Evolutionary conservation across 2,329 filamentous ascomycete species (phyloP).

Genomic region (Hypomyces rosellus): DNA sequence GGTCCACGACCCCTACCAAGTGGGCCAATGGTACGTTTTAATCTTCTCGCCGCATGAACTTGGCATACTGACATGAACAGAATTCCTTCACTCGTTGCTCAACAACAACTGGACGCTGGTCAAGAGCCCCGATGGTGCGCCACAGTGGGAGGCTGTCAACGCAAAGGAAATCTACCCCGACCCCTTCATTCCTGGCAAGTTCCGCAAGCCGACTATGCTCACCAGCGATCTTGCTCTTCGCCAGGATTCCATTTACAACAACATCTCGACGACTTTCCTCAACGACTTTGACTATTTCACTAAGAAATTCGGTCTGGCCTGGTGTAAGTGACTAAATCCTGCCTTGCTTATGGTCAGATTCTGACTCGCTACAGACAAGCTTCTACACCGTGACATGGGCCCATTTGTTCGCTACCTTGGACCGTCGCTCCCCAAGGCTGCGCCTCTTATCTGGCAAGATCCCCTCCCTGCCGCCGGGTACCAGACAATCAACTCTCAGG

Average conservation of each 20-base stretch:
- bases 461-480: constrained; percentile 55
- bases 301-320: constrained; percentile 63
- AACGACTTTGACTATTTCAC: constrained; percentile 61
- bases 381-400: constrained; percentile 72
- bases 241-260: constrained; percentile 64
- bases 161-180: constrained; percentile 62
- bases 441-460: constrained; percentile 62
- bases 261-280: constrained; percentile 64
- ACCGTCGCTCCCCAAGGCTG: constrained; percentile 64
- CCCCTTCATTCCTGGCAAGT: constrained; percentile 61
- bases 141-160: constrained; percentile 69
- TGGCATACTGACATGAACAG: constrained; percentile 35
- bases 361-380: constrained; percentile 42
- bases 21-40: constrained; percentile 10
- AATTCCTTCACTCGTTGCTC: constrained; percentile 69
- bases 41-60: neutral
- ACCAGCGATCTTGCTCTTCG: constrained; percentile 67
- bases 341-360: neutral
- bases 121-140: constrained; percentile 67
- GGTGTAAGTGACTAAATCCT: constrained; percentile 43
- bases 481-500: constrained; percentile 51
- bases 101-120: constrained; percentile 70
- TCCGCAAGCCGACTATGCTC: constrained; percentile 67
- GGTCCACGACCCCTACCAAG: constrained; percentile 68
- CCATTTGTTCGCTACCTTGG: constrained; percentile 64